These are phyloP conservation scores for Botrytis sinoallii DNA, from an alignment of 2,329 filamentous ascomycete species.

Conservation along the genomic window DNA sequence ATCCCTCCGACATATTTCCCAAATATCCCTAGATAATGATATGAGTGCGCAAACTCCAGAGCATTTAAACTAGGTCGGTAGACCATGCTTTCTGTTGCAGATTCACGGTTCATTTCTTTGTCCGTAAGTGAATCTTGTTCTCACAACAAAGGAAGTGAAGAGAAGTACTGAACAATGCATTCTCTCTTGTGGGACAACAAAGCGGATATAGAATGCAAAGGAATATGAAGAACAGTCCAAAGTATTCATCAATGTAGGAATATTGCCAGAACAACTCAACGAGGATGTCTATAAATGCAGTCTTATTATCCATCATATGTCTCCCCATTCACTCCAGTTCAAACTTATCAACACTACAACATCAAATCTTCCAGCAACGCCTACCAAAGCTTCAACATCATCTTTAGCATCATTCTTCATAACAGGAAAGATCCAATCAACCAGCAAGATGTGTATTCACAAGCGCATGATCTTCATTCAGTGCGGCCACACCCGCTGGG, in stretches of 20 bases:
- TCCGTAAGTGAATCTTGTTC: background rate
- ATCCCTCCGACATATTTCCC: background rate
- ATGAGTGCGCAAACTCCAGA: background rate
- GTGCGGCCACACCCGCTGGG: conserved; percentile 3
- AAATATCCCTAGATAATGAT: background rate
- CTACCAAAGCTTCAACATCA: background rate
- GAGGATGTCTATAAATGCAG: background rate
- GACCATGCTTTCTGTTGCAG: background rate
- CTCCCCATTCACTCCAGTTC: background rate
- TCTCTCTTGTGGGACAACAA: background rate
- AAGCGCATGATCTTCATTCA: background rate
- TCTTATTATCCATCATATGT: background rate
- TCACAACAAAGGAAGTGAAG: background rate
- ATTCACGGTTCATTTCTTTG: background rate
- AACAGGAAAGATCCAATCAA: background rate
- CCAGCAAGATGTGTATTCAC: conserved; percentile 10
- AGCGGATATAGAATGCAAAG: background rate
- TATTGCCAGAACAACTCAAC: background rate
- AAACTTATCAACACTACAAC: background rate
- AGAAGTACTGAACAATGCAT: background rate
- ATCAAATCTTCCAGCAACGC: background rate
- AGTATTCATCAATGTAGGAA: background rate
- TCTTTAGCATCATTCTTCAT: background rate
- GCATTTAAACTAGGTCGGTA: background rate
- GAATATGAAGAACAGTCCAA: background rate